Evolutionary conservation across 345 rosid genomes (phyloP).

Genomic region (Noccaea caerulescens): DNA sequence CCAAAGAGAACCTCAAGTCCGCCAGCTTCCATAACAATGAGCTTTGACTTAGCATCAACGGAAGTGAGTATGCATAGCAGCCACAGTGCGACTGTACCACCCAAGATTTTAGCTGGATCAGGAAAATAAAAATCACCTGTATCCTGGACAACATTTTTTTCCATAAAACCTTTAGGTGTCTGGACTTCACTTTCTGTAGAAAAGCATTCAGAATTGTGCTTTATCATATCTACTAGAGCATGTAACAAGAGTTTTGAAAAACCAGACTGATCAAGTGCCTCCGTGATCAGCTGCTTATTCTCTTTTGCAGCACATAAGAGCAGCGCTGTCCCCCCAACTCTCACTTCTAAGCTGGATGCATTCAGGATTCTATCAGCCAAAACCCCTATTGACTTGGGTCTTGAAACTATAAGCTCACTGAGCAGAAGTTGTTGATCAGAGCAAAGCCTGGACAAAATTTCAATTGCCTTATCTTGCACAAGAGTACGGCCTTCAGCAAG

Average conservation of each 20-base stretch:
- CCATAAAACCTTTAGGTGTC: conserved; percentile 59
- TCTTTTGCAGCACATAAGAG: conserved; percentile 75
- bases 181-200: conserved; percentile 65
- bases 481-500: conserved; percentile 64
- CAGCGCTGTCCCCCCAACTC: conserved; percentile 71
- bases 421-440: conserved; percentile 63
- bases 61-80: conserved; percentile 68
- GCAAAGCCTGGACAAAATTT: conserved; percentile 80
- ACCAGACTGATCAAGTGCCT: conserved; percentile 68
- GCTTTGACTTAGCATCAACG: conserved; percentile 51
- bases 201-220: conserved; percentile 53
- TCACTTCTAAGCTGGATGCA: conserved; percentile 71
- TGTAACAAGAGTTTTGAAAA: conserved; percentile 55
- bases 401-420: conserved; percentile 63
- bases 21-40: conserved; percentile 73
- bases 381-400: conserved; percentile 54
- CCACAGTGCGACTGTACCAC: conserved; percentile 71
- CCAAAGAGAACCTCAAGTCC: conserved; percentile 70
- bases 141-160: conserved; percentile 62
- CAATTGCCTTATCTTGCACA: conserved; percentile 82
- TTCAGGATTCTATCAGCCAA: conserved; percentile 72
- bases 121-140: conserved; percentile 64
- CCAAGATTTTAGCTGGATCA: conserved; percentile 66
- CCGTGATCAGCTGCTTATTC: conserved; percentile 59
- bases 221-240: conserved; percentile 74